These are phyloP conservation scores for Fragaria vesca DNA, from an alignment of 306 rosid genomes.

Conservation along the genomic window DNA sequence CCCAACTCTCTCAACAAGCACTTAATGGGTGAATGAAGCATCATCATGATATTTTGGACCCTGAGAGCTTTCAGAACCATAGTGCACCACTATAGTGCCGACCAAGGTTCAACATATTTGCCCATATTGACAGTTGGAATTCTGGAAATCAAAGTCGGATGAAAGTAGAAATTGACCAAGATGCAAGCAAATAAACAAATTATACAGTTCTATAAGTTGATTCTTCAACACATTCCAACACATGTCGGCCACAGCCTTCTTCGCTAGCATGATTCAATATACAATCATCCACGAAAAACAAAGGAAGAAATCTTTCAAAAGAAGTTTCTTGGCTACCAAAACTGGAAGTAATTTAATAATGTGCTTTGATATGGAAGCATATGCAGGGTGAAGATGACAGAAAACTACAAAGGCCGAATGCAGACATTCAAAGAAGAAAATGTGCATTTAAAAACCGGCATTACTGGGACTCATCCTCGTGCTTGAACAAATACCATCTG, in stretches of 20 bases:
- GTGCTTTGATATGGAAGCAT: not conserved
- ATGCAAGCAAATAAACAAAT: not conserved
- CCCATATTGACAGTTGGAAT: not conserved
- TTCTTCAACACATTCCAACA: conserved; percentile 1
- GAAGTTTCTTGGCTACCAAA: not conserved
- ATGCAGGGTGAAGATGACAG: not conserved
- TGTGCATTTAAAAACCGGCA: not conserved
- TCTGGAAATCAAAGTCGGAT: not conserved
- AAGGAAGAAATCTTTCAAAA: not conserved
- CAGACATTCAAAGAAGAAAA: not conserved
- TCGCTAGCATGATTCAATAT: not conserved
- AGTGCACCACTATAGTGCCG: not conserved
- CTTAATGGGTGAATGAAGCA: not conserved
- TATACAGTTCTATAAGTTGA: not conserved
- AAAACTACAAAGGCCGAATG: not conserved
- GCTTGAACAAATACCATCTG: conserved; percentile 13
- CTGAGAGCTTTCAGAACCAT: not conserved
- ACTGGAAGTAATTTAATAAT: not conserved
- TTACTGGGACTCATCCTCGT: not conserved
- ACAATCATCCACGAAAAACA: not conserved
- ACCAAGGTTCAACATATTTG: not conserved
- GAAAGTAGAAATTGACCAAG: not conserved
- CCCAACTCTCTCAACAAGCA: not conserved
- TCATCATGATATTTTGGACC: not conserved
- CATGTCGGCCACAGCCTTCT: not conserved